phyloP scores from a whole-genome alignment of 1,284 basidiomycete genomes.

The Ganoderma resinaceum region DNA sequence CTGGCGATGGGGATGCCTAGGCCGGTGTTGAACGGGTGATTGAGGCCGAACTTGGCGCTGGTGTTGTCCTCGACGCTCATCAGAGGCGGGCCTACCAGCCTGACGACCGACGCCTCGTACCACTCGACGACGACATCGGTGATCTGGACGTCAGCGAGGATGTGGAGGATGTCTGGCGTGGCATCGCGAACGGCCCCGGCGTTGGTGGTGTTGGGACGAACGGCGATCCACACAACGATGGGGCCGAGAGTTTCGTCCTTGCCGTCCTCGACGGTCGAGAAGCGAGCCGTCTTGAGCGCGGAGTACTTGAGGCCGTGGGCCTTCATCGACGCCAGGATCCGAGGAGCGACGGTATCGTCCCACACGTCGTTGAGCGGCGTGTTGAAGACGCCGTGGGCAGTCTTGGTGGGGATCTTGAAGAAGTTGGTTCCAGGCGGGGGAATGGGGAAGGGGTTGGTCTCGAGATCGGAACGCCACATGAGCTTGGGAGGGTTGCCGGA shows the following conservation, averaged over 20 bases:
- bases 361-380: slow-evolving; percentile 41
- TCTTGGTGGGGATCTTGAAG: slow-evolving; percentile 44
- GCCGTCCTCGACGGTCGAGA: slow-evolving; percentile 42
- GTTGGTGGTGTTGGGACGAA: slow-evolving; percentile 44
- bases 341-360: slow-evolving; percentile 41
- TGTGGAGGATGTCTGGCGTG: slow-evolving; percentile 43
- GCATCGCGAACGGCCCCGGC: slow-evolving; percentile 42
- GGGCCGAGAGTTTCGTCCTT: slow-evolving; percentile 39
- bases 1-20: slow-evolving; percentile 42
- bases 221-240: slow-evolving; percentile 47
- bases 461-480: slow-evolving; percentile 45
- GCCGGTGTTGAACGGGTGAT: slow-evolving; percentile 37
- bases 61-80: slow-evolving; percentile 36
- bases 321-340: slow-evolving; percentile 43
- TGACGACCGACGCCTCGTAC: slow-evolving; percentile 39
- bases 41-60: slow-evolving; percentile 36
- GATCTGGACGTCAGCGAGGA: slow-evolving; percentile 24
- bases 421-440: slow-evolving; percentile 35
- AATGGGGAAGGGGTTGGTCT: slow-evolving; percentile 41
- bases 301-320: slow-evolving; percentile 41
- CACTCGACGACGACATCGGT: slow-evolving; percentile 38
- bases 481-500: slow-evolving; percentile 45
- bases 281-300: slow-evolving; percentile 42
- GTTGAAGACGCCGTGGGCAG: slow-evolving; percentile 45
- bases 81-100: slow-evolving; percentile 38